phyloP scores from a whole-genome alignment of 805 yeast species.

The Ogataea chonburiensis region DNA sequence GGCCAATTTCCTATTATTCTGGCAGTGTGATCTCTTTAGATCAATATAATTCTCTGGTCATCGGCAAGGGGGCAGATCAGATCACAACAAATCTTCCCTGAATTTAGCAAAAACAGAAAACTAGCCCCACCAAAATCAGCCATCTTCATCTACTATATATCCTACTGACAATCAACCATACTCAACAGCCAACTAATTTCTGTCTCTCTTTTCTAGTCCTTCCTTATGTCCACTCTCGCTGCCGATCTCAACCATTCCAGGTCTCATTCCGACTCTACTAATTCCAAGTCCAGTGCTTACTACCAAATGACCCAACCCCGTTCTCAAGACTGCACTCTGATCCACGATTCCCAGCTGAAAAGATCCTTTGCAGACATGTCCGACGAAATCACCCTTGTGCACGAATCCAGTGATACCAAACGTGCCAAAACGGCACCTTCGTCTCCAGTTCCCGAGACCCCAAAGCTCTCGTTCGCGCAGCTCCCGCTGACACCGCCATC shows the following conservation, averaged over 20 bases:
- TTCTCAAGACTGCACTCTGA: constrained; percentile 20
- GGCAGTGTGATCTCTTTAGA: constrained; percentile 15
- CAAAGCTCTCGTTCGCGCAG: constrained; percentile 19
- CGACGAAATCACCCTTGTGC: constrained; percentile 14
- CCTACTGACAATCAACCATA: constrained; percentile 5
- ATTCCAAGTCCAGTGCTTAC: constrained; percentile 25
- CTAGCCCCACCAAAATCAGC: constrained; percentile 20
- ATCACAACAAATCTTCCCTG: constrained; percentile 19
- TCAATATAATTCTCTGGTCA: constrained; percentile 16
- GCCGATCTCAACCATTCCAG: constrained; percentile 27
- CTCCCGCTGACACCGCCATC: constrained; percentile 30
- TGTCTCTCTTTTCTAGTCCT: constrained; percentile 1
- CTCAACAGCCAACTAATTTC: no score
- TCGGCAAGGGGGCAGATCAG: constrained; percentile 19
- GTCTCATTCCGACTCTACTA: constrained; percentile 35
- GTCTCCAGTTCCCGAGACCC: constrained; percentile 32
- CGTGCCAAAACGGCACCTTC: constrained; percentile 33
- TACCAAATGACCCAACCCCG: constrained; percentile 28
- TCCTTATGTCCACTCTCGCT: constrained; percentile 22
- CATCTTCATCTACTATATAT: constrained; percentile 8
- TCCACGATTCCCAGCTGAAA: constrained; percentile 15
- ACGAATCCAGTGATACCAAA: constrained; percentile 18
- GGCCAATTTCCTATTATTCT: constrained; percentile 5
- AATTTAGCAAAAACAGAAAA: constrained; percentile 21
- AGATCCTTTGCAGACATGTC: constrained; percentile 19